These are phyloP conservation scores for Lasiosphaeris hirsuta DNA, from an alignment of 495 filamentous ascomycete genomes.

Conservation along the genomic window DNA sequence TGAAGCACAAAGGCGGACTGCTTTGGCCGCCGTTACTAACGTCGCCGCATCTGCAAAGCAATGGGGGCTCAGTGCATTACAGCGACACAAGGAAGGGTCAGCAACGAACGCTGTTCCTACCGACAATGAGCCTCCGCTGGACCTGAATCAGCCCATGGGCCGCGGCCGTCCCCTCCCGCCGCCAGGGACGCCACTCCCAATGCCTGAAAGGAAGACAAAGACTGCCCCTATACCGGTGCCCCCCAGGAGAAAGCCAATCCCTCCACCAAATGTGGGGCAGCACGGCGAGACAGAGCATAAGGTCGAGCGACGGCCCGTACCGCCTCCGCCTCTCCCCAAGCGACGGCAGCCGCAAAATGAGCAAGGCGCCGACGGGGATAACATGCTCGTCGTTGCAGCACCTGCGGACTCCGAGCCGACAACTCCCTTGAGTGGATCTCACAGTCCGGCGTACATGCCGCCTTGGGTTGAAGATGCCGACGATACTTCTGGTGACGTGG, in stretches of 20 bases:
- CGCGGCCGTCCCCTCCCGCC: slow-evolving; percentile 73
- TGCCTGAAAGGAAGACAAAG: slow-evolving; percentile 53
- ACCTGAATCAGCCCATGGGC: slow-evolving; percentile 66
- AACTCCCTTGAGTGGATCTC: slow-evolving; percentile 38
- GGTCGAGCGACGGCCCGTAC: slow-evolving; percentile 39
- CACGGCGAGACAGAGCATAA: slow-evolving; percentile 25
- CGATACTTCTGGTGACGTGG: slow-evolving; percentile 4
- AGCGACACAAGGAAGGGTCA: slow-evolving; percentile 47
- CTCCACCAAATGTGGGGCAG: slow-evolving; percentile 35
- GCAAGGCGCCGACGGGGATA: slow-evolving; percentile 37
- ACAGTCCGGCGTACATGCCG: slow-evolving; percentile 31
- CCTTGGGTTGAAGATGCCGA: slow-evolving; percentile 44
- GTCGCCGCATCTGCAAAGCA: slow-evolving; percentile 77
- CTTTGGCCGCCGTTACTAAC: slow-evolving; percentile 60
- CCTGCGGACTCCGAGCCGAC: slow-evolving; percentile 56
- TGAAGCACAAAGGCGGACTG: slow-evolving; percentile 38
- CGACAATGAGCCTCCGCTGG: slow-evolving; percentile 34
- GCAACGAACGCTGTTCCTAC: slow-evolving; percentile 17
- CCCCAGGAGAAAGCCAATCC: slow-evolving; percentile 50
- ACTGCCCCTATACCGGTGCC: slow-evolving; percentile 55
- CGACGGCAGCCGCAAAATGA: slow-evolving; percentile 25
- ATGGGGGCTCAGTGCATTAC: slow-evolving; percentile 75
- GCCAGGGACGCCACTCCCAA: slow-evolving; percentile 62
- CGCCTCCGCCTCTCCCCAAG: slow-evolving; percentile 41
- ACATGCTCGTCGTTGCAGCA: slow-evolving; percentile 57